Conservation (phyloP, 2,329 filamentous ascomycete genomes). For the Arthrobotrys entomopaga region DNA sequence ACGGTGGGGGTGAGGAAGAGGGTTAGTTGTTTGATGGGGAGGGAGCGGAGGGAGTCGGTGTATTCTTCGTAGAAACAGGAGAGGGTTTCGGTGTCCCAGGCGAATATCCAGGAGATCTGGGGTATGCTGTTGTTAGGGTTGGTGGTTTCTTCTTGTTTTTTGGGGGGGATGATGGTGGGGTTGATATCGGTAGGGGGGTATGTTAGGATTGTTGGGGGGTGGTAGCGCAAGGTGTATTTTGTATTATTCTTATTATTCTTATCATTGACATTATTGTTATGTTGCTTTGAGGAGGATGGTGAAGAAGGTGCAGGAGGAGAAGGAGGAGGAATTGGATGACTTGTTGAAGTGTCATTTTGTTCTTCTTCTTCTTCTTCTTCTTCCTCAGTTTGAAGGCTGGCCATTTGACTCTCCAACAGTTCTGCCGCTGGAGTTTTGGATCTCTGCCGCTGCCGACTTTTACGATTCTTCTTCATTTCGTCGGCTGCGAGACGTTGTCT, state of each 20-base stretch:
- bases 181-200: neutral
- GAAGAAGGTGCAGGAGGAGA: constrained; percentile 10
- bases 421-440: constrained; percentile 5
- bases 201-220: constrained; percentile 10
- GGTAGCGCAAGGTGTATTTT: constrained; percentile 6
- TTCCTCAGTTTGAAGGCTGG: neutral
- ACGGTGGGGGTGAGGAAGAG: constrained; percentile 29
- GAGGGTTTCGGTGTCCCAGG: constrained; percentile 33
- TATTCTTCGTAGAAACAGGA: constrained; percentile 45
- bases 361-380: neutral
- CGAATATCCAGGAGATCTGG: constrained; percentile 44
- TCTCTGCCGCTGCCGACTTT: constrained; percentile 1
- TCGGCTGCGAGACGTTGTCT: constrained; percentile 4
- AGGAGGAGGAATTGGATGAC: constrained; percentile 20
- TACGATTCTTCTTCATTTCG: constrained; percentile 2
- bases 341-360: constrained; percentile 21
- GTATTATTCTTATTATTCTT: neutral
- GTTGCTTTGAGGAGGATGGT: neutral
- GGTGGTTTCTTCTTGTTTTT: too few species aligned
- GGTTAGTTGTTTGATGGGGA: constrained; percentile 31
- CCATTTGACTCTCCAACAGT: neutral
- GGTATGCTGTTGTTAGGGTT: constrained; percentile 13
- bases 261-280: neutral
- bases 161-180: neutral
- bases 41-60: constrained; percentile 32